These are phyloP conservation scores for Rosellinia necatrix DNA, from an alignment of 2,329 filamentous ascomycete species.

Conservation along the genomic window DNA sequence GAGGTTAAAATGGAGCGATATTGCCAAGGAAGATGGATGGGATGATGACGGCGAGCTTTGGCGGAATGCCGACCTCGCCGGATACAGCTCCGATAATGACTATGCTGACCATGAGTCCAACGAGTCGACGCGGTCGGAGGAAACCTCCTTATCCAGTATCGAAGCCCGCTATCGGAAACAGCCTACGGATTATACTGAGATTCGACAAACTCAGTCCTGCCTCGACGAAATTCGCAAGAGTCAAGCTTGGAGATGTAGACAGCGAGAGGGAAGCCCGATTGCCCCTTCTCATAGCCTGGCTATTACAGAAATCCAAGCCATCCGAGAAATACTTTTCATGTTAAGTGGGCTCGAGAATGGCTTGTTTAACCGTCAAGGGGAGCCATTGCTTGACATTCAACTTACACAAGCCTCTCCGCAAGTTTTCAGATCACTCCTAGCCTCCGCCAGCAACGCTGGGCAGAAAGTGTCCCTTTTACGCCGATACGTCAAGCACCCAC, in stretches of 20 bases:
- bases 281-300: constrained; percentile 46
- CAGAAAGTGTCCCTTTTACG: constrained; percentile 53
- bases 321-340: constrained; percentile 85
- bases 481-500: constrained; percentile 47
- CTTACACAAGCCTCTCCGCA: constrained; percentile 55
- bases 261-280: constrained; percentile 36
- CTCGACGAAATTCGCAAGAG: constrained; percentile 47
- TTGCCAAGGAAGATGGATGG: constrained; percentile 77
- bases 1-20: constrained; percentile 75
- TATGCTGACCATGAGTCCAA: constrained; percentile 46
- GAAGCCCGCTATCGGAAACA: constrained; percentile 37
- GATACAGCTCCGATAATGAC: constrained; percentile 68
- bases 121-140: constrained; percentile 40
- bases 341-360: constrained; percentile 77
- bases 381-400: constrained; percentile 49
- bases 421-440: constrained; percentile 54
- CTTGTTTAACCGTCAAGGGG: constrained; percentile 60
- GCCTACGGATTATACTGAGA: constrained; percentile 45
- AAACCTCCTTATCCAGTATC: constrained; percentile 44
- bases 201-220: constrained; percentile 40
- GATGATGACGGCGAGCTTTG: constrained; percentile 70
- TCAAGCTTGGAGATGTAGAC: constrained; percentile 52
- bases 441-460: constrained; percentile 53
- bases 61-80: constrained; percentile 68
- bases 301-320: constrained; percentile 72